Conservation (phyloP, 305 asterid genomes). For the Plantago lanceolata region DNA sequence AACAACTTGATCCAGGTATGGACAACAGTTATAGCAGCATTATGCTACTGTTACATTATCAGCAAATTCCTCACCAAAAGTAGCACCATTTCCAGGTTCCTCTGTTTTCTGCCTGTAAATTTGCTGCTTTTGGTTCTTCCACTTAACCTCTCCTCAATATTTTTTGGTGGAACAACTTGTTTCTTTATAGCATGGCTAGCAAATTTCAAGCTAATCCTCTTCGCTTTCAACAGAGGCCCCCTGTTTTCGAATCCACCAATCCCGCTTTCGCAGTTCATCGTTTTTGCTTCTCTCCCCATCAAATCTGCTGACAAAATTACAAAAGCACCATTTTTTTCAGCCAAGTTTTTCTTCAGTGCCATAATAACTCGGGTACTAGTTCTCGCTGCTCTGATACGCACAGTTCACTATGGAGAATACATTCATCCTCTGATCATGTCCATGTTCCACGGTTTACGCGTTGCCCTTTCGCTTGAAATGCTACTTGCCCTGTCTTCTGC, state of each 20-base stretch:
- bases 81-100: constrained; percentile 10
- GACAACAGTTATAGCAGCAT: constrained; percentile 24
- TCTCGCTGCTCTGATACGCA: constrained; percentile 18
- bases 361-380: too few relatives aligned
- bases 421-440: constrained; percentile 32
- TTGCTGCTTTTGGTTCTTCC: constrained; percentile 35
- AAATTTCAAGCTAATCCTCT: constrained; percentile 41
- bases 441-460: constrained; percentile 31
- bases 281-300: constrained; percentile 47
- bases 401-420: constrained; percentile 18
- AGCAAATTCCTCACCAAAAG: constrained; percentile 27
- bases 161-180: constrained; percentile 32
- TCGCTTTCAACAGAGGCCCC: constrained; percentile 39
- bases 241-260: constrained; percentile 28
- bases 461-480: constrained; percentile 39
- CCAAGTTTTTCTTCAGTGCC: too few relatives aligned
- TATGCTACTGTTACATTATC: constrained; percentile 33
- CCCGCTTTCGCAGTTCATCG: constrained; percentile 34
- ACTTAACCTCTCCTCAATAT: constrained; percentile 32
- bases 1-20: constrained; percentile 37
- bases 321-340: constrained; percentile 26
- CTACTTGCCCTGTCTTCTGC: constrained; percentile 28
- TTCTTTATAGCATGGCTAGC: constrained; percentile 50
- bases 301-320: constrained; percentile 19
- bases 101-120: constrained; percentile 33